A percentile compares a stretch with the other conserved stretches of the same genome.
phyloP scores from a whole-genome alignment of 768 basidiomycete genomes.

The Leucosporidium creatinivorum region DNA sequence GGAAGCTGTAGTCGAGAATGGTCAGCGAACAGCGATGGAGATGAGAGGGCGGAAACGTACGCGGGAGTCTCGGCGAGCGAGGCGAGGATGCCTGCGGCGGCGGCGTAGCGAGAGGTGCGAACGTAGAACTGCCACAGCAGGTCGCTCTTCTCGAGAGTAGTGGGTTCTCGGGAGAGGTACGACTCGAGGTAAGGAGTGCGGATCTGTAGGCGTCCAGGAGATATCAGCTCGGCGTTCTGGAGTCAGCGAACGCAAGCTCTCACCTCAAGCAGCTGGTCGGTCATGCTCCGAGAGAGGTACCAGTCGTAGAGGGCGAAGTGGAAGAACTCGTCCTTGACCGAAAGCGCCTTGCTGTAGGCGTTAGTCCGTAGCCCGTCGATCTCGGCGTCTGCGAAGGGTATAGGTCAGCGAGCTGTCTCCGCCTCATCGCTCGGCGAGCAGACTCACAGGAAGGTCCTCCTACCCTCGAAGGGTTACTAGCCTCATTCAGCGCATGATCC shows the following conservation, averaged over 20 bases:
- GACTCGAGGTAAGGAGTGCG: constrained; percentile 80
- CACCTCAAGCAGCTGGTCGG: constrained; percentile 86
- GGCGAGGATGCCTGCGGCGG: constrained; percentile 79
- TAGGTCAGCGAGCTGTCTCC: not conserved
- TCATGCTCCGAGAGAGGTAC: constrained; percentile 69
- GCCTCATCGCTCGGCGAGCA: not conserved
- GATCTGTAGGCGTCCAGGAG: constrained; percentile 50
- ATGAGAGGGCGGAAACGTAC: constrained; percentile 47
- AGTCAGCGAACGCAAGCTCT: constrained; percentile 33
- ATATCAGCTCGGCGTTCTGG: not conserved
- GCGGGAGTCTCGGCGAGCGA: constrained; percentile 74
- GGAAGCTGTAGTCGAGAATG: constrained; percentile 44
- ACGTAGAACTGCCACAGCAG: constrained; percentile 97
- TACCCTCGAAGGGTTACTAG: constrained; percentile 33
- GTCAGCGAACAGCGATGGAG: not conserved
- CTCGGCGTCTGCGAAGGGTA: constrained; percentile 47
- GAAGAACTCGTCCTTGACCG: constrained; percentile 82
- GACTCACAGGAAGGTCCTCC: constrained; percentile 6
- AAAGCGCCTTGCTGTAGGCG: constrained; percentile 78
- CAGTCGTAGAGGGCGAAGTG: constrained; percentile 92
- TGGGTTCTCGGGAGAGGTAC: constrained; percentile 73
- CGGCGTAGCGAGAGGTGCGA: constrained; percentile 74
- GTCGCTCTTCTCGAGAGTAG: constrained; percentile 72
- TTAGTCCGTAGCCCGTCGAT: constrained; percentile 68
- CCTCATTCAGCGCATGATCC: constrained; percentile 54